Evolutionary conservation across 257 asterid genomes (phyloP), one percentile per base, ranked within the genome.

Genomic region (Salvia splendens): DNA sequence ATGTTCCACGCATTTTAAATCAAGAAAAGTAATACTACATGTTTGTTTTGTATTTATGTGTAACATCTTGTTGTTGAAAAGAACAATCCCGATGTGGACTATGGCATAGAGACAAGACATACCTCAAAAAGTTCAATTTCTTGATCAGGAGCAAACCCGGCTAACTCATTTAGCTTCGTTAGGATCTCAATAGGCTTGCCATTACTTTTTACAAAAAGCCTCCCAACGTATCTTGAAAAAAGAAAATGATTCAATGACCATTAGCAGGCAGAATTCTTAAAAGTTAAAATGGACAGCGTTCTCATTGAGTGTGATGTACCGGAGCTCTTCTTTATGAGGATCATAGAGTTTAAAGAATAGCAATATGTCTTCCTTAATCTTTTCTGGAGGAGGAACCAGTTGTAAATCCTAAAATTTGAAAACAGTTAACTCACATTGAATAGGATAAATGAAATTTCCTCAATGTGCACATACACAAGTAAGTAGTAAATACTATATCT

Each of bases 101-200:
- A 12, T 7, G 49, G 67, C 17, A 43, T 17, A 40, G 61, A 16
- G 24, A 47, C 48, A 67, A 71, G 70, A 73, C 81, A 69, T 40
- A 93, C 98, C 98, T 93, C 98, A 81, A 83, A 93, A 71, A 93
- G 85, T 64, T 88, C 98, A 57, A 93, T 82, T 78, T 92, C 98
- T 80, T 89, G 89, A 73, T 87, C 97, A 14, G 90, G 87, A 67
- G 91, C 79, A 79, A 92, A 92, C 51, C 94, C 97, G 73, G 91
- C 97, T 88, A 92, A 58, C 77, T 87, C 96, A 68, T 89, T 89
- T 61, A 92, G 76, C 78, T 86, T 86, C 30, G 79, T 41, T 40
- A 89, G 70, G 69, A 86, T 87, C 64, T 89, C 98, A 79, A 67
- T 51, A 46, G 97, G 98, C 80, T 90, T 89, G 79, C 89, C 77